Percentiles rank a stretch among this genome's conserved stretches.
Conservation (phyloP, 345 rosid genomes). For the Eucalyptus leucophloia region DNA sequence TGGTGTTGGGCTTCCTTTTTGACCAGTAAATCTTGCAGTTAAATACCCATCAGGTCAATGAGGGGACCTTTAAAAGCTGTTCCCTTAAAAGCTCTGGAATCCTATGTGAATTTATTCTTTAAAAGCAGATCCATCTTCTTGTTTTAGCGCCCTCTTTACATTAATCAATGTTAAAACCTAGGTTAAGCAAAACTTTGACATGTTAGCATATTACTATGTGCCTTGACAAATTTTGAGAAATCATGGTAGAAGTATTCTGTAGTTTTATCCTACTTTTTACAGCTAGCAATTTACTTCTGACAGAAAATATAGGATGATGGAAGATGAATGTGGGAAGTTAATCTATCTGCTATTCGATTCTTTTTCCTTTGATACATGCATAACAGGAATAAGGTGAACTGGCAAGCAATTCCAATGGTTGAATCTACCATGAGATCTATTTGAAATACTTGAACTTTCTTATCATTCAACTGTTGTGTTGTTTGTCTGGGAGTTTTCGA, state of each 20-base stretch:
- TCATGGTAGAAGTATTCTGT: not conserved
- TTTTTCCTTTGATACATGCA: not conserved
- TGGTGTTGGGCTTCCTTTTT: conserved; percentile 41
- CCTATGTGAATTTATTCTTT: conserved; percentile 29
- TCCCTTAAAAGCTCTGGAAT: conserved; percentile 33
- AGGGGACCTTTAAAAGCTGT: conserved; percentile 28
- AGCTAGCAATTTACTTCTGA: not conserved
- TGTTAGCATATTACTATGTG: not conserved
- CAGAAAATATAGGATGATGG: not conserved
- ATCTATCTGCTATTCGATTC: not conserved
- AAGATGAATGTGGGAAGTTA: not conserved
- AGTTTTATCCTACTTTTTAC: not conserved
- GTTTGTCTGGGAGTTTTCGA: not conserved
- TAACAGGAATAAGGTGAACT: not conserved
- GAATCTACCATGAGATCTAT: not conserved
- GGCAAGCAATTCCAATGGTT: not conserved
- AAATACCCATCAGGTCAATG: conserved; percentile 32
- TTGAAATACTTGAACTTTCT: not conserved
- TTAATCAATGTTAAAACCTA: not conserved
- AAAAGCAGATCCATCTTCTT: not conserved
- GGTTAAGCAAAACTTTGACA: not conserved
- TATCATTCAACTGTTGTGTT: not conserved
- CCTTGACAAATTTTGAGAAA: not conserved
- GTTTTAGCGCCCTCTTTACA: not conserved
- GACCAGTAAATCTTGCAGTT: conserved; percentile 18